Evolutionary conservation across 2,329 filamentous ascomycete species (phyloP).

Genomic region (Fusarium stilboides): DNA sequence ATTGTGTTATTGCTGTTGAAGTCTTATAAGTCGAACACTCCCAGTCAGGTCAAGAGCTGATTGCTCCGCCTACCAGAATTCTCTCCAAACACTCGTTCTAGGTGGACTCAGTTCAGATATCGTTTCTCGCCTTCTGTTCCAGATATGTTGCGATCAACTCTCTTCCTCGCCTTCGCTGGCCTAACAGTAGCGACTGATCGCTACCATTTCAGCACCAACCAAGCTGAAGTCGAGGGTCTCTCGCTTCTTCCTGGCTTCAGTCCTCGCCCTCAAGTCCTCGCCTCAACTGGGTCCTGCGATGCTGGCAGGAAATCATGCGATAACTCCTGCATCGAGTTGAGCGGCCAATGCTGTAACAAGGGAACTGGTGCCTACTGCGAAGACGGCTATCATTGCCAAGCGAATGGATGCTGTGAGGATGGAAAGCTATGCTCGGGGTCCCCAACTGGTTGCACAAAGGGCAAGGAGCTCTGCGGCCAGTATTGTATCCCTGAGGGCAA

Average conservation of each 20-base stretch:
- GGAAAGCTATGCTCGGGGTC: constrained; percentile 53
- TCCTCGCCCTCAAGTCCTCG: constrained; percentile 40
- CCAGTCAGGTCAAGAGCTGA: background rate
- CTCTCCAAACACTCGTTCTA: constrained; percentile 3
- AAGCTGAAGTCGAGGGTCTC: constrained; percentile 32
- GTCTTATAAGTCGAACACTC: constrained; percentile 36
- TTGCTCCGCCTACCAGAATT: background rate
- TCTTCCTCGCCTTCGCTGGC: constrained; percentile 49
- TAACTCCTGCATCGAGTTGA: constrained; percentile 51
- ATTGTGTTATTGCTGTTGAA: background rate
- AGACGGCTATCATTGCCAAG: constrained; percentile 50
- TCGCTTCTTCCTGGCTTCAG: constrained; percentile 44
- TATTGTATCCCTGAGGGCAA: constrained; percentile 53
- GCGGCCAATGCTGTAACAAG: constrained; percentile 51
- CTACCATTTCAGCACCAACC: constrained; percentile 35
- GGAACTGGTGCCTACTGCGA: constrained; percentile 53
- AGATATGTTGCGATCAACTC: constrained; percentile 47
- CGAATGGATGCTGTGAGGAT: constrained; percentile 53
- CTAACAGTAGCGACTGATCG: constrained; percentile 41
- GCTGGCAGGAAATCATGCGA: constrained; percentile 49
- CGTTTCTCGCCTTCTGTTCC: background rate
- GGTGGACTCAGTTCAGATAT: background rate
- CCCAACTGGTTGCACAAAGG: constrained; percentile 46
- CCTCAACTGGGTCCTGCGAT: constrained; percentile 40
- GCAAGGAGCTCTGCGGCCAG: constrained; percentile 47